phyloP scores from a whole-genome alignment of 2,329 filamentous ascomycete species.

The Berkeleyomyces rouxiae region DNA sequence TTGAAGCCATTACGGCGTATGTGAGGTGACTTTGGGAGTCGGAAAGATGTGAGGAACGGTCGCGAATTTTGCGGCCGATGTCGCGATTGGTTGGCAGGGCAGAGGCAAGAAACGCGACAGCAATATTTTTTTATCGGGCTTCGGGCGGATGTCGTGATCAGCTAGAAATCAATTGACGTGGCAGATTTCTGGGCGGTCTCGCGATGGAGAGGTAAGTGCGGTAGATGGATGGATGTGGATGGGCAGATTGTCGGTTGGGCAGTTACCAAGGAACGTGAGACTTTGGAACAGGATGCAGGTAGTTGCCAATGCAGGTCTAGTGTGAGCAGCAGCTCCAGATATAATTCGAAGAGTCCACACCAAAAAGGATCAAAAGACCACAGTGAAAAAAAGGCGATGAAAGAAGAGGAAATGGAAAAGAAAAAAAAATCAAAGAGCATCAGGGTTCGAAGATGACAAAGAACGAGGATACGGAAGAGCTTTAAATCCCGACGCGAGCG shows the following conservation, averaged over 20 bases:
- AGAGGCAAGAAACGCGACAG: neutral
- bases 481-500: slow-evolving; percentile 8
- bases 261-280: neutral
- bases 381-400: neutral
- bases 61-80: neutral
- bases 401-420: neutral
- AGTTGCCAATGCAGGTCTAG: neutral
- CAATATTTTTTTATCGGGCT: neutral
- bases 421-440: slow-evolving; percentile 1
- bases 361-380: neutral
- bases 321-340: neutral
- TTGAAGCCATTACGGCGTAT: slow-evolving; percentile 8
- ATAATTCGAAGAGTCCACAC: neutral
- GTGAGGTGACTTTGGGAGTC: neutral
- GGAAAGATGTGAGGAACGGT: neutral
- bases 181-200: neutral
- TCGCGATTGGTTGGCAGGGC: neutral
- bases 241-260: neutral
- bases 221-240: neutral
- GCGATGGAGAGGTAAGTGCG: neutral
- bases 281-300: neutral
- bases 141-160: neutral
- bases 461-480: neutral
- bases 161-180: neutral
- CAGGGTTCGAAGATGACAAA: neutral